A percentile compares a stretch with the other conserved stretches of the same genome.
Evolutionary conservation across 1,139 yeast genomes (phyloP).

Genomic region (Lodderomyces orthopsilosis): DNA sequence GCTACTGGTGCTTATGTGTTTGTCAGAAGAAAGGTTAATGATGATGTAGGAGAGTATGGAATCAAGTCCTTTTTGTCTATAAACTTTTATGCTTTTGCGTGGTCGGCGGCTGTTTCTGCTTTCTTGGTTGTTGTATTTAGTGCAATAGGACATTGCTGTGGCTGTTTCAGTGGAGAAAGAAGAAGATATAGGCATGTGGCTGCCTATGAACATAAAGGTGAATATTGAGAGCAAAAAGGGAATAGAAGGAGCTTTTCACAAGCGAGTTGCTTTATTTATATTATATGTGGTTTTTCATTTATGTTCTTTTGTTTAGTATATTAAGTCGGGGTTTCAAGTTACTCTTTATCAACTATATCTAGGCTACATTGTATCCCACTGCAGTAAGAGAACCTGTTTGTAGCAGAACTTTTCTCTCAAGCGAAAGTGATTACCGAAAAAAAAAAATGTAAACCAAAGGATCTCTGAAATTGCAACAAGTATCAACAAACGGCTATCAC

Average conservation of each 20-base stretch:
- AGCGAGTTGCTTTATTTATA: no score
- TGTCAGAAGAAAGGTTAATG: constrained; percentile 33
- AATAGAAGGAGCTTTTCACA: not conserved
- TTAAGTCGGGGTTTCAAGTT: no score
- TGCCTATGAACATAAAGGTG: constrained; percentile 28
- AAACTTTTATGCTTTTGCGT: constrained; percentile 42
- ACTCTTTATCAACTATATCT: no score
- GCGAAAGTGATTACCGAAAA: not conserved
- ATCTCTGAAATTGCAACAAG: not conserved
- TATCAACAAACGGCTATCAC: not conserved
- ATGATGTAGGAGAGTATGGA: constrained; percentile 29
- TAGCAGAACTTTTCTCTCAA: no score
- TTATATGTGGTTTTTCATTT: not conserved
- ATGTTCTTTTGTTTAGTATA: not conserved
- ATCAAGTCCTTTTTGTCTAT: constrained; percentile 37
- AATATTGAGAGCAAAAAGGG: not conserved
- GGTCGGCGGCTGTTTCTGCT: constrained; percentile 43
- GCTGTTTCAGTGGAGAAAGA: constrained; percentile 36
- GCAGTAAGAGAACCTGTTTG: no score
- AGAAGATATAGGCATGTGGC: constrained; percentile 28
- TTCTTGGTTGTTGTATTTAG: constrained; percentile 32
- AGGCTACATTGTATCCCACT: no score
- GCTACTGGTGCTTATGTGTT: constrained; percentile 33
- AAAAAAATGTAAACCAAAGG: not conserved
- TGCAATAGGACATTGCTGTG: constrained; percentile 46